Evolutionary conservation across 2,329 filamentous ascomycete genomes (phyloP).

Genomic region (Pseudogymnoascus sp.): DNA sequence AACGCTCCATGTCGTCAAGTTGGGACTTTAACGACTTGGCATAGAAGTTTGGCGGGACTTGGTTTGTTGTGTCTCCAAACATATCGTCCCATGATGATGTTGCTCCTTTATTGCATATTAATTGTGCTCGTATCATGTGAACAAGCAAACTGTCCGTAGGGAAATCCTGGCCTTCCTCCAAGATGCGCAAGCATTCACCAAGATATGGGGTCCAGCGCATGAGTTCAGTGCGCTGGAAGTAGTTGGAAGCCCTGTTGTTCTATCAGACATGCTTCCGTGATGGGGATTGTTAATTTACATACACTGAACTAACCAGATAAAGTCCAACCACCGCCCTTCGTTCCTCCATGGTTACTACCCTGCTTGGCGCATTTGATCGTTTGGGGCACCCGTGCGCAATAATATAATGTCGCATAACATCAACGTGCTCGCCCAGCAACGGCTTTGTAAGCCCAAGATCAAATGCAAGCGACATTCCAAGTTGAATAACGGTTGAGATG

Average conservation of each 20-base stretch:
- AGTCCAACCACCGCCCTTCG: conserved; percentile 11
- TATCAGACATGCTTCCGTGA: not conserved
- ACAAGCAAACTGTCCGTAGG: conserved; percentile 11
- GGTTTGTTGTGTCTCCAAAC: not conserved
- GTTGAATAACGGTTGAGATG: conserved; percentile 2
- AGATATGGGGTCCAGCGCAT: conserved; percentile 15
- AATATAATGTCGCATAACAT: not conserved
- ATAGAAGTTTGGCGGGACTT: not conserved
- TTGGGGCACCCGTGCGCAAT: not conserved
- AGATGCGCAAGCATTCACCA: conserved; percentile 11
- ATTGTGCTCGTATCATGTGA: conserved; percentile 10
- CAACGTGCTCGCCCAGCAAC: not conserved
- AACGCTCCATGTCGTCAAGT: not conserved
- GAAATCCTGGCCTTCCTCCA: conserved; percentile 12
- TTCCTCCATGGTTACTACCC: conserved; percentile 13
- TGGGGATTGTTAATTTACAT: not conserved
- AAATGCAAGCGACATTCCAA: not conserved
- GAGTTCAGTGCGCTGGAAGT: conserved; percentile 14
- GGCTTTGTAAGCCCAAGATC: conserved; percentile 1
- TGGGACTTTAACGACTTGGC: not conserved
- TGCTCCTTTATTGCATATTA: not conserved
- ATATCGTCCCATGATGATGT: not conserved
- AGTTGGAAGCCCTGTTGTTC: conserved; percentile 3
- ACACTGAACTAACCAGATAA: conserved; percentile 14
- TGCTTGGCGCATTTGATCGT: not conserved